A percentile compares a stretch with the other conserved stretches of the same genome.
These are phyloP conservation scores for Trametes punicea DNA, from an alignment of 768 basidiomycete species.

Conservation along the genomic window DNA sequence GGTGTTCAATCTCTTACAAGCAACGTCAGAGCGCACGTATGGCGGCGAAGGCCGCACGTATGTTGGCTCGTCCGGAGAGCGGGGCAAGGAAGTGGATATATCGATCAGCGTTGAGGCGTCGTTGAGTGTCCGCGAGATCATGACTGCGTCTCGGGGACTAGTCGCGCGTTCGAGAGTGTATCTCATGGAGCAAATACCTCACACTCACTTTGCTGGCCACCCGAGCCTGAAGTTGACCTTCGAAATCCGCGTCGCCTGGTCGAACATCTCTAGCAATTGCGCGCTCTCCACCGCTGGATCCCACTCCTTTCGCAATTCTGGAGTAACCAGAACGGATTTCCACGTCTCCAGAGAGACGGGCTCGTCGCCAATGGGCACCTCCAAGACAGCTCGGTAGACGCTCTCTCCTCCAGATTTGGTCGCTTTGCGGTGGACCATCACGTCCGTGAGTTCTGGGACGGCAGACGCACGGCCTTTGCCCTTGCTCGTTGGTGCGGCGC, in stretches of 20 bases:
- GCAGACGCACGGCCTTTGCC: conserved; percentile 54
- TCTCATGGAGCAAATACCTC: neutral
- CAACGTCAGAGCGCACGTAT: conserved; percentile 84
- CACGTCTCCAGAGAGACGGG: conserved; percentile 66
- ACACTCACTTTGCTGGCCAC: conserved; percentile 92
- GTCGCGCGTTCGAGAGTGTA: neutral
- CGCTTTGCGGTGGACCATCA: conserved; percentile 72
- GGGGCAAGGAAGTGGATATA: conserved; percentile 90
- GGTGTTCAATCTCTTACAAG: conserved; percentile 43
- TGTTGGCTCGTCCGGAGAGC: conserved; percentile 85
- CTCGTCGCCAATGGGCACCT: conserved; percentile 64
- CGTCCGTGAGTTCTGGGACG: conserved; percentile 63
- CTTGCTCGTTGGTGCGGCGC: conserved; percentile 46
- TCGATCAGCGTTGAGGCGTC: conserved; percentile 83
- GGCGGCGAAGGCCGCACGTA: conserved; percentile 91
- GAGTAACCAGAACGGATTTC: conserved; percentile 79
- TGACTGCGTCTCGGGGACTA: conserved; percentile 92
- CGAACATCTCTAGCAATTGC: conserved; percentile 80
- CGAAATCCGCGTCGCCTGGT: conserved; percentile 77
- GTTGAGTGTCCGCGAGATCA: conserved; percentile 82
- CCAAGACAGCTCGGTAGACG: conserved; percentile 79
- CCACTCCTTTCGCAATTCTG: conserved; percentile 88
- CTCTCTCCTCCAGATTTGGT: conserved; percentile 70
- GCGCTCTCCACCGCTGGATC: conserved; percentile 91
- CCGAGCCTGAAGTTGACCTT: conserved; percentile 92